These are phyloP conservation scores for Stachybotrys echinatus DNA, from an alignment of 2,329 filamentous ascomycete species.

Conservation along the genomic window DNA sequence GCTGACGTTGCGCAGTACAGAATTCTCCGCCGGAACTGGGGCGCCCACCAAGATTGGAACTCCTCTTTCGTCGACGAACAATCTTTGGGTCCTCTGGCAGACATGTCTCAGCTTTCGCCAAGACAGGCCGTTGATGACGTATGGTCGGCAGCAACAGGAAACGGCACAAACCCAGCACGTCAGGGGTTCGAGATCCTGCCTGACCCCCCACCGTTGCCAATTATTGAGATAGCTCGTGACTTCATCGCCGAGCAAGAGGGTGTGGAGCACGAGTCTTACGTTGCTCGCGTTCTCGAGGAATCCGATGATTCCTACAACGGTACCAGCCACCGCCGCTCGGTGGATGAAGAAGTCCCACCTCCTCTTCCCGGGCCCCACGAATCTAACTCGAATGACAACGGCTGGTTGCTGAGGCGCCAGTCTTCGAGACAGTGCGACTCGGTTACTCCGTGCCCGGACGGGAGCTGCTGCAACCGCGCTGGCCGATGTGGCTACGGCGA, in stretches of 20 bases:
- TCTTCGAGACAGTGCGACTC: neutral
- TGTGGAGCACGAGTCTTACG: neutral
- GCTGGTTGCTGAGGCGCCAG: neutral
- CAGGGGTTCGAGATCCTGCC: neutral
- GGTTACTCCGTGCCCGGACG: neutral
- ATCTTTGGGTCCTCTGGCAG: neutral
- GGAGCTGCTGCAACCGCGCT: constrained; percentile 4
- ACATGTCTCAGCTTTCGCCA: neutral
- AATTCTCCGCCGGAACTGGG: neutral
- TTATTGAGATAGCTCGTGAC: neutral
- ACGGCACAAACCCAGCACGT: neutral
- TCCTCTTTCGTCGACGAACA: neutral
- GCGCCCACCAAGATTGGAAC: neutral
- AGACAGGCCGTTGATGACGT: neutral
- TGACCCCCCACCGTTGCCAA: neutral
- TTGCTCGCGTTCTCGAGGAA: neutral
- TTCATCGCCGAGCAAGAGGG: neutral
- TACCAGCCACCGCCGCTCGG: neutral
- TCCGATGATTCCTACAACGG: neutral
- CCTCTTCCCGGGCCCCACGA: neutral
- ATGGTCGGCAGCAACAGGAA: neutral
- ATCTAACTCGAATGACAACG: neutral
- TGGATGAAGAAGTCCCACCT: neutral
- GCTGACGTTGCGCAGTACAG: neutral
- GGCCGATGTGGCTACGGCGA: constrained; percentile 4